phyloP scores from a whole-genome alignment of 2,329 filamentous ascomycete genomes.

The Sclerotinia nivalis region DNA sequence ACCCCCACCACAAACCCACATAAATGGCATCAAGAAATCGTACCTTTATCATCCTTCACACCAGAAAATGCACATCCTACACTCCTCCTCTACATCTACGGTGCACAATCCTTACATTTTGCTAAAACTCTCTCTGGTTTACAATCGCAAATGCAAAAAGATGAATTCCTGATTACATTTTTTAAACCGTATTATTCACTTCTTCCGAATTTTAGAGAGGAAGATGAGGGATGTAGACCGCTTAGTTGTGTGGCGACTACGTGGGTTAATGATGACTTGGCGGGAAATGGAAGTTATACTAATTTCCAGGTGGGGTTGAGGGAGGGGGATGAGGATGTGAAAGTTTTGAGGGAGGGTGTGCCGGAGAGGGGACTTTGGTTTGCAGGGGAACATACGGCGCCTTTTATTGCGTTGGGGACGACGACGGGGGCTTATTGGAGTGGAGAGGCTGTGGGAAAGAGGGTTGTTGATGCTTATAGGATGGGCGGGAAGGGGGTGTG shows the following conservation, averaged over 20 bases:
- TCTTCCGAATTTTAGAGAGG: constrained; percentile 56
- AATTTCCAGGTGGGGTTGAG: constrained; percentile 66
- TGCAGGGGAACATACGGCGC: constrained; percentile 77
- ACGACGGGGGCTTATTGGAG: constrained; percentile 84
- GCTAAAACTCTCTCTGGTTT: constrained; percentile 30
- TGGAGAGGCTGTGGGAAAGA: constrained; percentile 73
- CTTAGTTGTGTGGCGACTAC: constrained; percentile 57
- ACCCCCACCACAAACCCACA: constrained; percentile 50
- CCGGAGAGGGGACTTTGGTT: constrained; percentile 53
- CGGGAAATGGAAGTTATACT: constrained; percentile 66
- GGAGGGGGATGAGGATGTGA: constrained; percentile 60
- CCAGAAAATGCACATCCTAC: constrained; percentile 58
- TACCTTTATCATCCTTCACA: constrained; percentile 59
- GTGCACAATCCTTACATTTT: constrained; percentile 45
- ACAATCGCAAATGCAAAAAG: constrained; percentile 30
- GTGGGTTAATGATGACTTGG: constrained; percentile 66
- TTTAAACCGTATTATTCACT: constrained; percentile 65
- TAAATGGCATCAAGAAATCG: constrained; percentile 60
- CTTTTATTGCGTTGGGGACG: constrained; percentile 85
- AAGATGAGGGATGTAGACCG: constrained; percentile 52
- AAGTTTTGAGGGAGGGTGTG: constrained; percentile 45
- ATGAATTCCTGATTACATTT: constrained; percentile 46
- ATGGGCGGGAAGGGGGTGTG: background rate
- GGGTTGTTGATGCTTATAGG: constrained; percentile 59
- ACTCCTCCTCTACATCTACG: constrained; percentile 65